Conservation (phyloP, 1,284 basidiomycete species). For the Tremellales sp. region DNA sequence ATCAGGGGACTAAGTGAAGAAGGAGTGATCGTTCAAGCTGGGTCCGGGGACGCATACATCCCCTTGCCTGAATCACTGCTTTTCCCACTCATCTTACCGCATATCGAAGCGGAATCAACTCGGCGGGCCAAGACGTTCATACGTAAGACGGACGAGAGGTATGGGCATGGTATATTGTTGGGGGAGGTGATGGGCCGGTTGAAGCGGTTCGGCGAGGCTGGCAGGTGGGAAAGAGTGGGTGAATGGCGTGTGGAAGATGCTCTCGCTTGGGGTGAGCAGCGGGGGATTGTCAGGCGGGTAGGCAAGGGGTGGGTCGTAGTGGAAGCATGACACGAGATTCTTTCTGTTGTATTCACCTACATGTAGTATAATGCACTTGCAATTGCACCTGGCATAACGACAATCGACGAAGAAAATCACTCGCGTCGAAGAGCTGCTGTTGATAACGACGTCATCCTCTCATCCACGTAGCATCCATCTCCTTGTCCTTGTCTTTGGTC, state of each 20-base stretch:
- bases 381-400: background rate
- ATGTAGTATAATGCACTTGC: background rate
- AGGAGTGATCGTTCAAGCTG: background rate
- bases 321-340: background rate
- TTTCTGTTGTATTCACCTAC: background rate
- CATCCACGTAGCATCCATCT: no score
- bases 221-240: slow-evolving; percentile 40
- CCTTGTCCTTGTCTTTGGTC: background rate
- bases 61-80: slow-evolving; percentile 33
- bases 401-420: background rate
- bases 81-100: slow-evolving; percentile 23
- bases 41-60: slow-evolving; percentile 20
- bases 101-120: slow-evolving; percentile 15
- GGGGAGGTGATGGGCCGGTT: slow-evolving; percentile 18
- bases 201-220: slow-evolving; percentile 31
- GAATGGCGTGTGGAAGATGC: slow-evolving; percentile 33
- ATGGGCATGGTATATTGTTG: slow-evolving; percentile 20
- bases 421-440: no score
- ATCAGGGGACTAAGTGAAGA: background rate
- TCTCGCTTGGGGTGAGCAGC: slow-evolving; percentile 24
- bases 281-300: slow-evolving; percentile 14
- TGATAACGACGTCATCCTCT: no score
- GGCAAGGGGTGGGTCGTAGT: slow-evolving; percentile 20
- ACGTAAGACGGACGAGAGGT: slow-evolving; percentile 15
- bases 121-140: slow-evolving; percentile 12